A percentile compares a stretch with the other conserved stretches of the same genome.
phyloP scores from a whole-genome alignment of 305 asterid genomes.

The Solanum hybrid region DNA sequence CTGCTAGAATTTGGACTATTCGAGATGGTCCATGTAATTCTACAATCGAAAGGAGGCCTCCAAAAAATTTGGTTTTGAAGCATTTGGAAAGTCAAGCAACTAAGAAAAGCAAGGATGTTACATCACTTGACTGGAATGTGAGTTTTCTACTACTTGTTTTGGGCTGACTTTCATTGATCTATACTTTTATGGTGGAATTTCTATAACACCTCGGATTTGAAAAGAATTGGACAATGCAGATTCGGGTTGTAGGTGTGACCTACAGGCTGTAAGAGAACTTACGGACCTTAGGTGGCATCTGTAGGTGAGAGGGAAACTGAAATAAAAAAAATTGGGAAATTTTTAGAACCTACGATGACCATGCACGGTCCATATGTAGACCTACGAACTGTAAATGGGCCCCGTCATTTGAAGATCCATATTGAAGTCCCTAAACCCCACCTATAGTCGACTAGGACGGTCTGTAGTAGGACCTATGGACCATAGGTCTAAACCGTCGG shows the following conservation, averaged over 20 bases:
- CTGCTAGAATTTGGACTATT: background rate
- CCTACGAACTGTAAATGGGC: background rate
- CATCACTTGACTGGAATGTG: background rate
- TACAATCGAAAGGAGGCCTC: background rate
- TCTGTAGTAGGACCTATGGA: background rate
- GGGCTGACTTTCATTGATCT: background rate
- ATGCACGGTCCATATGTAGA: background rate
- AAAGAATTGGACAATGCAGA: background rate
- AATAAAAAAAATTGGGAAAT: background rate
- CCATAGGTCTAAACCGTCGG: background rate
- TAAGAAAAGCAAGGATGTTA: background rate
- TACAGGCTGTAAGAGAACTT: background rate
- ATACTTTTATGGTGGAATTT: background rate
- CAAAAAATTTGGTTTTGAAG: background rate
- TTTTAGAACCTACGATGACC: background rate
- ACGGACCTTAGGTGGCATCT: background rate
- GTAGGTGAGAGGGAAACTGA: background rate
- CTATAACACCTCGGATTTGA: background rate
- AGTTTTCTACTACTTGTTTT: background rate
- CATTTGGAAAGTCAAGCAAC: background rate
- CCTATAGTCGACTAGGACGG: background rate
- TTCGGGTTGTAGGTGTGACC: background rate
- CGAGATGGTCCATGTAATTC: background rate
- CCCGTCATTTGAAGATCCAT: background rate
- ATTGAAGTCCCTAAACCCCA: background rate